phyloP scores from a whole-genome alignment of 768 basidiomycete species.

The Tubosaeta sp. region DNA sequence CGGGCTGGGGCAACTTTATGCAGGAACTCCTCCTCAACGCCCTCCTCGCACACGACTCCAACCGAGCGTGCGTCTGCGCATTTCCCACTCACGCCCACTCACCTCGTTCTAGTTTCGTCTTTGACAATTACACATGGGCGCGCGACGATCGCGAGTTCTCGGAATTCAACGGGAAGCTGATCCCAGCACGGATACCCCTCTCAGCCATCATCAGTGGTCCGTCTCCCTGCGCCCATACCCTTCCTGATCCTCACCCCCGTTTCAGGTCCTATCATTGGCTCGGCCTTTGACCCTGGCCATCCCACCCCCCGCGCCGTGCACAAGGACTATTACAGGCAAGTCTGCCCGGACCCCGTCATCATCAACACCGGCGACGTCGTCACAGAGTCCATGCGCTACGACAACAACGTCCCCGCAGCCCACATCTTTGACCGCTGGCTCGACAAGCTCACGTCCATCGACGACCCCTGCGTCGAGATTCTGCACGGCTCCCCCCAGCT shows the following conservation, averaged over 20 bases:
- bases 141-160: constrained; percentile 39
- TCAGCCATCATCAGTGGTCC: constrained; percentile 49
- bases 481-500: constrained; percentile 34
- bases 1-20: constrained; percentile 61
- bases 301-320: constrained; percentile 43
- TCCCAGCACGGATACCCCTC: constrained; percentile 52
- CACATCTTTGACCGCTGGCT: constrained; percentile 45
- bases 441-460: constrained; percentile 37
- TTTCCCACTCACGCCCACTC: too few species aligned
- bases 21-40: constrained; percentile 55
- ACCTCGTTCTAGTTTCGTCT: constrained; percentile 41
- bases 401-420: constrained; percentile 28
- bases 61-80: constrained; percentile 41
- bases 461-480: constrained; percentile 50
- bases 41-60: constrained; percentile 43
- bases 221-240: constrained; percentile 2
- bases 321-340: constrained; percentile 39
- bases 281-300: constrained; percentile 32
- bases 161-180: constrained; percentile 44
- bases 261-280: constrained; percentile 43
- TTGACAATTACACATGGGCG: constrained; percentile 57
- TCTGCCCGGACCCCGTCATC: constrained; percentile 42
- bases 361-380: constrained; percentile 28
- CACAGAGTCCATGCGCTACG: constrained; percentile 15
- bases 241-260: neutral